Base-by-base conservation (phyloP, 495 filamentous ascomycete species). In the Astrothelium macrocarpum region DNA sequence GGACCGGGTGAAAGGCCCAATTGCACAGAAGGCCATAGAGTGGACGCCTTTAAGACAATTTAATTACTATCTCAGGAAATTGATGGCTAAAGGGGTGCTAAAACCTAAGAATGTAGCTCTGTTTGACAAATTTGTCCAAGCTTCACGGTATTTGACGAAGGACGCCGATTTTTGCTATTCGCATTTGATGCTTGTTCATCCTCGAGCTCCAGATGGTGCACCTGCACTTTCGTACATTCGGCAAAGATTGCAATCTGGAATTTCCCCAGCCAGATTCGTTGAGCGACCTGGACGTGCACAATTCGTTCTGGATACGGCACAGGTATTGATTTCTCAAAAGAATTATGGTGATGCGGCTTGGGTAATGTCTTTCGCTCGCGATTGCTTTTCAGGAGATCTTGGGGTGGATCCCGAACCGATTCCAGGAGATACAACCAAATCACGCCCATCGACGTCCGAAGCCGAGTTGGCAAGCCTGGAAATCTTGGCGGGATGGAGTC, bases 261-360 rank as follows among this genome's bases (percentile, higher is more conserved):
- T 23, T 16, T 23, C 12, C 5, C 20, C 45, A 49, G 10, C 25
- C n/a, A 59, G 14, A 36, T 32, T 59, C 31, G 12, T n/a, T 31
- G 34, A 58, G 46, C 46, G n/a, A n/a, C 7, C 34, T 49, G 9
- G 25, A 7, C 2, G 34, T 9, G 20, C n/a, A 26, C 29, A 68
- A 29, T 53, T 72, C 1, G 64, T 60, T 26, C 56, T 72, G 10
- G 68, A 60, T 1, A 62, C 64, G 25, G 70, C 70, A 12, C 64
- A 62, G 0, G 62, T 62, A 10, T 53, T 64, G 7, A 53, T 72
- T 16, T 56, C 60, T 12, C 66, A 68, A 49, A 59, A 67, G 23
- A 60, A 64, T 16, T 67, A 60, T 36, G 10, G 20, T 16, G 70
- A 68, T 53, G 68, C 64, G 3, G 59, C 60, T 29, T 60, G 60